Evolutionary conservation across 2,329 filamentous ascomycete species (phyloP).

Genomic region (Diaporthe sp.): DNA sequence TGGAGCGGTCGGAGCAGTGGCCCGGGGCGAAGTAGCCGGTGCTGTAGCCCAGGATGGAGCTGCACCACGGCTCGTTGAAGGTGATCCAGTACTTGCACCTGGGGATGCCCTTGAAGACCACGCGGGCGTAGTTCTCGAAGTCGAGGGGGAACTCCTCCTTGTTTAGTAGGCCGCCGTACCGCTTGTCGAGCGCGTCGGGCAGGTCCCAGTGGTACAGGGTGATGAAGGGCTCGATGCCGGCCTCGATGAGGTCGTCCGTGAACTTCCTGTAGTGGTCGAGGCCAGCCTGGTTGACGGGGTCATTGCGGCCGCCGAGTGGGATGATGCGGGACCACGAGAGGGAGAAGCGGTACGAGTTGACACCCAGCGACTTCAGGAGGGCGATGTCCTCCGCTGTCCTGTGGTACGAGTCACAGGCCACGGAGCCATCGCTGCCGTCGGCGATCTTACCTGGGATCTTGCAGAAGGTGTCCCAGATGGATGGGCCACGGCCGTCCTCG

Average conservation of each 20-base stretch:
- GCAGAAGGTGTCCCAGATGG: conserved; percentile 94
- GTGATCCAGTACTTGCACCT: conserved; percentile 92
- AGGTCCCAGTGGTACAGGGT: conserved; percentile 93
- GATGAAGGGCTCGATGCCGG: conserved; percentile 83
- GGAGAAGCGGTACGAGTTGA: conserved; percentile 85
- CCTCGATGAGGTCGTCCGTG: conserved; percentile 81
- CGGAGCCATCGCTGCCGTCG: conserved; percentile 78
- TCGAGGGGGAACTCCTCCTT: conserved; percentile 86
- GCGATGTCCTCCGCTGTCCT: conserved; percentile 81
- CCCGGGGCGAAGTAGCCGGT: conserved; percentile 85
- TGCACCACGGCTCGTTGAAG: conserved; percentile 92
- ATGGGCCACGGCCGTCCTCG: conserved; percentile 82
- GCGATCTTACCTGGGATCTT: conserved; percentile 85
- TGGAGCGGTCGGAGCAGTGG: conserved; percentile 80
- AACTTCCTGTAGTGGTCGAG: conserved; percentile 84
- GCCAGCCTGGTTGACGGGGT: conserved; percentile 83
- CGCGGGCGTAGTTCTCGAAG: conserved; percentile 82
- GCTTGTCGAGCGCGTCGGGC: conserved; percentile 81
- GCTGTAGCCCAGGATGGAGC: conserved; percentile 83
- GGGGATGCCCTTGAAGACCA: conserved; percentile 80
- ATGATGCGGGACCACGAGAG: conserved; percentile 89
- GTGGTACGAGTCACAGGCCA: conserved; percentile 91
- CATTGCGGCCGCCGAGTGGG: conserved; percentile 84
- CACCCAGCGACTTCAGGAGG: conserved; percentile 79
- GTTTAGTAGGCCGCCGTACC: conserved; percentile 86